These are phyloP conservation scores for Coriolopsis trogii DNA, from an alignment of 1,284 basidiomycete species.

Conservation along the genomic window DNA sequence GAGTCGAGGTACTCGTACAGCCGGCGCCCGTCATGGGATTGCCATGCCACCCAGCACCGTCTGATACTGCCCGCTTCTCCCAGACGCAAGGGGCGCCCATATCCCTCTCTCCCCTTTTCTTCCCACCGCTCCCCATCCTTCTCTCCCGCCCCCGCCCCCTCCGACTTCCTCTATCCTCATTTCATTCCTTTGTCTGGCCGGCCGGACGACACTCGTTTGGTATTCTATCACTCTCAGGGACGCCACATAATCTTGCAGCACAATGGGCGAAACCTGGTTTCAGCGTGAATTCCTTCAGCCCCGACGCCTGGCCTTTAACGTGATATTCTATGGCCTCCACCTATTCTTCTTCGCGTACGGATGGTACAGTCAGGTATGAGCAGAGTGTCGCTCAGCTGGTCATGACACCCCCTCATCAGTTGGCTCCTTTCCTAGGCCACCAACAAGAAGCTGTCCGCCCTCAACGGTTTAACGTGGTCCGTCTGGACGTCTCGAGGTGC, in stretches of 20 bases:
- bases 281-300: constrained; percentile 66
- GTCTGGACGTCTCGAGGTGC: constrained; percentile 89
- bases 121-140: constrained; percentile 22
- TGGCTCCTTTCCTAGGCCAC: constrained; percentile 47
- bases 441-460: constrained; percentile 63
- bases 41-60: constrained; percentile 22
- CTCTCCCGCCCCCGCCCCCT: constrained; percentile 24
- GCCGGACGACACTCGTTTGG: constrained; percentile 44
- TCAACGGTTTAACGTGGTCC: constrained; percentile 78
- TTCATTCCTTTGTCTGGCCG: constrained; percentile 51
- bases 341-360: constrained; percentile 74
- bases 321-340: constrained; percentile 78
- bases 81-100: constrained; percentile 15
- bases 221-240: constrained; percentile 28
- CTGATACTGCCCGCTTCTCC: constrained; percentile 16
- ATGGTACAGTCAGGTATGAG: constrained; percentile 74
- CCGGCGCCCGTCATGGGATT: constrained; percentile 14
- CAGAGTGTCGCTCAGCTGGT: neutral
- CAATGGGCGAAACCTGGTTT: constrained; percentile 72
- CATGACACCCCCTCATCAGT: neutral
- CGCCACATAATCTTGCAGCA: constrained; percentile 32
- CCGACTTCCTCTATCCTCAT: constrained; percentile 25
- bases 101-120: constrained; percentile 19
- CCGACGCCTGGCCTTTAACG: constrained; percentile 69
- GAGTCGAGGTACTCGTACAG: constrained; percentile 18